Evolutionary conservation across 306 rosid species (phyloP).

Genomic region (Medicago arabica): DNA sequence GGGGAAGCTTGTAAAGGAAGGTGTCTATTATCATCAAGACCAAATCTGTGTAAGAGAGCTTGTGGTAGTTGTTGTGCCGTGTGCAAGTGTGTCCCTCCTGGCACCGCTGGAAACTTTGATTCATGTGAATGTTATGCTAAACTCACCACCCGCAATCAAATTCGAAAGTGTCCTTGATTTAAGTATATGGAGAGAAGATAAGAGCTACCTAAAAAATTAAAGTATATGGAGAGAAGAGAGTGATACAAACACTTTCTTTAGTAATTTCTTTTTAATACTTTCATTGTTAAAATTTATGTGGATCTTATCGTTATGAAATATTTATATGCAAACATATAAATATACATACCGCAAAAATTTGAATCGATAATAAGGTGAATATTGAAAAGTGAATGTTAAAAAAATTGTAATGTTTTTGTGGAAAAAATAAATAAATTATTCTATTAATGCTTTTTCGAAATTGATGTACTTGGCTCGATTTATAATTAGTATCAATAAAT

Average conservation of each 20-base stretch:
- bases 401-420: no score
- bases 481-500: no score
- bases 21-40: constrained; percentile 40
- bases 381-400: no score
- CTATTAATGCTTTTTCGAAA: no score
- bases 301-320: no score
- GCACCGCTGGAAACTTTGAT: constrained; percentile 36
- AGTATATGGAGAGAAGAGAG: not conserved
- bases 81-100: constrained; percentile 45
- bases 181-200: not conserved
- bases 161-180: constrained; percentile 43
- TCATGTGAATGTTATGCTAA: constrained; percentile 44
- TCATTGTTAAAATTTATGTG: no score
- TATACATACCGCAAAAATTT: no score
- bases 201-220: no score
- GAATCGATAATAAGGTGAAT: no score
- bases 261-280: not conserved
- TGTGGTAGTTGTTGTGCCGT: constrained; percentile 44
- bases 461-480: no score
- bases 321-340: no score
- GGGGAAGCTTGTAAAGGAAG: constrained; percentile 44
- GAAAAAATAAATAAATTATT: no score
- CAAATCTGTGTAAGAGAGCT: constrained; percentile 43
- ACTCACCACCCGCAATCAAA: constrained; percentile 37
- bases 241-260: not conserved